phyloP scores from a whole-genome alignment of 2,329 filamentous ascomycete species.

The Paracoccidioides brasiliensis region DNA sequence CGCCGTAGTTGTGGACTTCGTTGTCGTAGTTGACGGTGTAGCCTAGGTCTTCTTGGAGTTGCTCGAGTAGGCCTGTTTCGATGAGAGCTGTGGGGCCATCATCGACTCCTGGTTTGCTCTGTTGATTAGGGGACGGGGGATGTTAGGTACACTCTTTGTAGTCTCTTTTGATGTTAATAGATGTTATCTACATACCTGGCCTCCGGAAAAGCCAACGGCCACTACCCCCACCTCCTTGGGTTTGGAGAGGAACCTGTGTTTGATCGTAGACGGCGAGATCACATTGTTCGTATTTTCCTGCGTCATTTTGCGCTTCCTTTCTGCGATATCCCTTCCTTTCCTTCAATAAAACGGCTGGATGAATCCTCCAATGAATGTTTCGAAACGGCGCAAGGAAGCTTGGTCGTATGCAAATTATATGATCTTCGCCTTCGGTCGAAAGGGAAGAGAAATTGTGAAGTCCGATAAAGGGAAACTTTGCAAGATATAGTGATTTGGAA shows the following conservation, averaged over 20 bases:
- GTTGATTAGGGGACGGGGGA: conserved; percentile 4
- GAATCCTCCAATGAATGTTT: not conserved
- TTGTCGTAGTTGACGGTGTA: conserved; percentile 80
- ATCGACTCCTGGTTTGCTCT: conserved; percentile 88
- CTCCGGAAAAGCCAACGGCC: conserved; percentile 90
- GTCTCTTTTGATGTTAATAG: conserved; percentile 4
- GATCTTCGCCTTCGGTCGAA: no score
- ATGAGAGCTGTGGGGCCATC: conserved; percentile 81
- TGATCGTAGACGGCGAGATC: conserved; percentile 45
- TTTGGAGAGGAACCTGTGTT: conserved; percentile 65
- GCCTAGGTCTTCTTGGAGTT: conserved; percentile 72
- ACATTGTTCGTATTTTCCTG: conserved; percentile 19
- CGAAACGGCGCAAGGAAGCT: no score
- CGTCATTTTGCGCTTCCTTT: not conserved
- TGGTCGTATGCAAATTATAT: no score
- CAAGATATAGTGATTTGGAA: no score
- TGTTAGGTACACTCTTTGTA: not conserved
- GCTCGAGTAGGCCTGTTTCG: conserved; percentile 68
- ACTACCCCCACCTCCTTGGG: conserved; percentile 77
- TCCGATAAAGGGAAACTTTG: no score
- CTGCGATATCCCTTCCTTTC: not conserved
- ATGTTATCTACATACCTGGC: conserved; percentile 53
- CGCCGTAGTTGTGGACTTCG: conserved; percentile 66
- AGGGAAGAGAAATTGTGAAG: no score
- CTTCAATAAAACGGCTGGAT: not conserved